Base-by-base conservation (phyloP, 257 asterid species). In the Leptodermis oblonga region DNA sequence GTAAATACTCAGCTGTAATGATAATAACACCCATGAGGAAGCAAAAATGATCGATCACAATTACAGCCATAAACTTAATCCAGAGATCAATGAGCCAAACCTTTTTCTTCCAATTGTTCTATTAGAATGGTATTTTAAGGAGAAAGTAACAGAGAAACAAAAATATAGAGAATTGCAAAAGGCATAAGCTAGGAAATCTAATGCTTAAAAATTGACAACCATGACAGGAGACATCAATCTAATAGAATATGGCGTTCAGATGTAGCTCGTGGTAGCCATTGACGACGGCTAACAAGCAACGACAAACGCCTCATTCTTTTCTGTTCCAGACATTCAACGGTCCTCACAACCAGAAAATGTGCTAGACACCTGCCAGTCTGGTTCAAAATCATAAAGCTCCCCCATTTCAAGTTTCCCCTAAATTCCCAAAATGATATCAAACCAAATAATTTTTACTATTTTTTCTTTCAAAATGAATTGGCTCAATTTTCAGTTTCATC, bases 261-360 rank as follows among this genome's bases (percentile, higher is more conserved):
- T 49, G 55, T 49, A 49, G 55, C 55, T 49, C 55, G 23, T n/a
- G 18, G 28, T 49, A 49, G 55, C 55, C 55, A 49, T 49, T 6
- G 7, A 49, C 18, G 18, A 22, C 30, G 55, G n/a, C 26, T 49
- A 25, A 49, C 23, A 25, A 49, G 90, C 82, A 85, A 79, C 85
- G 78, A 74, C 73, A 79, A 67, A 79, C 73, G n/a, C n/a, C 9
- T 9, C 23, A 9, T 48, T 51, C 28, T 30, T 66, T 20, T 10
- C 43, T 46, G 30, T 48, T 45, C 60, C 46, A 48, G 60, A 66
- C 60, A 46, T 28, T 31, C 48, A 30, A 66, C 70, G 7, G 43
- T 20, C 33, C 31, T 18, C 45, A 22, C 59, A 48, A 48, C 33
- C 18, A 66, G 26, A 12, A 17, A 7, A 18, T 49, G 70, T 34